These are phyloP conservation scores for Durotheca rogersii DNA, from an alignment of 495 filamentous ascomycete genomes.

Conservation along the genomic window DNA sequence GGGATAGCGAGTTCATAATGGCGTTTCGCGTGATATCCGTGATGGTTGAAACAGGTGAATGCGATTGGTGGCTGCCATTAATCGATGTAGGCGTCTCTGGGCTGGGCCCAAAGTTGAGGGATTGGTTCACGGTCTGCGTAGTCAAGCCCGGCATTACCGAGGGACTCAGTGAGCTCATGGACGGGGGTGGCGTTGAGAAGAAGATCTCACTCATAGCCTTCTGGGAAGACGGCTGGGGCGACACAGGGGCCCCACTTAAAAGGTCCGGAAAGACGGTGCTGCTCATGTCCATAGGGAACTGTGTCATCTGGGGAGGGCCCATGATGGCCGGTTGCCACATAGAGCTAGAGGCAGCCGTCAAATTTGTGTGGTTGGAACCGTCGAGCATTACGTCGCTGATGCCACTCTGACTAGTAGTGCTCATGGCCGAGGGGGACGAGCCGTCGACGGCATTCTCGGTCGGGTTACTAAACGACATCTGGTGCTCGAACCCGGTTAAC, in stretches of 20 bases:
- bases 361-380: constrained; percentile 62
- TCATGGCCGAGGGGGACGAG: constrained; percentile 93
- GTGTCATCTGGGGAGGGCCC: constrained; percentile 57
- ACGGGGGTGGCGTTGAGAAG: constrained; percentile 63
- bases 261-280: constrained; percentile 60
- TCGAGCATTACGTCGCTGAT: constrained; percentile 93
- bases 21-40: constrained; percentile 92
- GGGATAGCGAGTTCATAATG: constrained; percentile 77
- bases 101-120: constrained; percentile 60
- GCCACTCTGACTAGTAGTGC: constrained; percentile 85
- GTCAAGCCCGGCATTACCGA: constrained; percentile 52
- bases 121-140: constrained; percentile 56
- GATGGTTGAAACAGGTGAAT: constrained; percentile 65
- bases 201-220: constrained; percentile 55
- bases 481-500: constrained; percentile 79
- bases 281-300: constrained; percentile 62
- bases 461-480: constrained; percentile 66
- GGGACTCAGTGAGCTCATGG: constrained; percentile 63
- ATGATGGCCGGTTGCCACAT: constrained; percentile 71
- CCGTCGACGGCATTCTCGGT: constrained; percentile 83
- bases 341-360: constrained; percentile 48
- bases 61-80: constrained; percentile 59
- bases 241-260: constrained; percentile 59
- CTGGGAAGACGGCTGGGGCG: constrained; percentile 59
- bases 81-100: constrained; percentile 71